A percentile compares a stretch with the other conserved stretches of the same genome.
Conservation (phyloP, 176 grass and related monocot species). For the Guadua angustifolia region DNA sequence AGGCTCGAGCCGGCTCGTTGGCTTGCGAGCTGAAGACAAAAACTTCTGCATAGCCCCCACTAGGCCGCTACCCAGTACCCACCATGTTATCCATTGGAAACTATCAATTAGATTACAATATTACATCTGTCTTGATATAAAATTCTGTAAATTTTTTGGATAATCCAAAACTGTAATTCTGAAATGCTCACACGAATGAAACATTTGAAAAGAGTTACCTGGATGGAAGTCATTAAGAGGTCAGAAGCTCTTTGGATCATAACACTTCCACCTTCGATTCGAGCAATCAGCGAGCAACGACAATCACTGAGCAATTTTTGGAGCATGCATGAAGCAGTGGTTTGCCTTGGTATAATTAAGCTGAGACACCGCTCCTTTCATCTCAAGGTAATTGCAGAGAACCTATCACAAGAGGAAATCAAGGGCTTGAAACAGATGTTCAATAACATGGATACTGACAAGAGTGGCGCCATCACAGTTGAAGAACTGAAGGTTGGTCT, state of each 20-base stretch:
- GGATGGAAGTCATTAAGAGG: conserved; percentile 77
- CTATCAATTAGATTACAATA: background rate
- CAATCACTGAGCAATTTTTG: conserved; percentile 78
- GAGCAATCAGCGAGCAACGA: too few relatives aligned
- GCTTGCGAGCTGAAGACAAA: too few relatives aligned
- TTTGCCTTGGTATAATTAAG: background rate
- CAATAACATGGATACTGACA: too few relatives aligned
- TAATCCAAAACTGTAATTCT: background rate
- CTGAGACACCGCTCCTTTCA: conserved; percentile 16
- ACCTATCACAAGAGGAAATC: conserved; percentile 61
- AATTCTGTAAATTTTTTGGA: background rate
- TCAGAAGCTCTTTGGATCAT: too few relatives aligned
- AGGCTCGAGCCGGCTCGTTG: too few relatives aligned
- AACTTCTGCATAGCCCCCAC: conserved; percentile 86
- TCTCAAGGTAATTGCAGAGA: conserved; percentile 71
- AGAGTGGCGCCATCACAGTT: too few relatives aligned
- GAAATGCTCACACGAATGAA: background rate
- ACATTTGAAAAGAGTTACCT: conserved; percentile 41
- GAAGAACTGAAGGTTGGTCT: too few relatives aligned
- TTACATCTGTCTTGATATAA: background rate
- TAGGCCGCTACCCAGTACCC: too few relatives aligned
- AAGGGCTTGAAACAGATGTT: too few relatives aligned
- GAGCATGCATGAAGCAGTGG: conserved; percentile 79
- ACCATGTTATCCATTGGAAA: conserved; percentile 71
- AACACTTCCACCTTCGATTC: too few relatives aligned